A percentile compares a stretch with the other conserved stretches of the same genome.
These are phyloP conservation scores for Tilletia horrida DNA, from an alignment of 1,284 basidiomycete genomes.

Conservation along the genomic window DNA sequence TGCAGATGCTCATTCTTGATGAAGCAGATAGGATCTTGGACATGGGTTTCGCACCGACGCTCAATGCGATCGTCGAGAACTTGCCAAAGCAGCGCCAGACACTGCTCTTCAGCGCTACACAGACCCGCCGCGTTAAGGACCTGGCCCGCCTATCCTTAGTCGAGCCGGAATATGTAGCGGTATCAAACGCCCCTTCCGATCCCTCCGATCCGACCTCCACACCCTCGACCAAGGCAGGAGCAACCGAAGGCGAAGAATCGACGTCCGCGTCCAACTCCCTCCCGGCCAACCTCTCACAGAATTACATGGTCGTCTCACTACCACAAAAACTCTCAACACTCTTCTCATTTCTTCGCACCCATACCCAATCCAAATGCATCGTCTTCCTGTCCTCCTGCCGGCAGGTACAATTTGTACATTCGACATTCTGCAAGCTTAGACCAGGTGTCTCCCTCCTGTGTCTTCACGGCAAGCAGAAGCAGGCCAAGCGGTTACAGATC, in stretches of 20 bases:
- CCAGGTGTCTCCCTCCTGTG: slow-evolving; percentile 87
- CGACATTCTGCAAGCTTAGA: slow-evolving; percentile 90
- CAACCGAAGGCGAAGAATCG: neutral
- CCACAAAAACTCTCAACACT: slow-evolving; percentile 86
- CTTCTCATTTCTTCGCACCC: slow-evolving; percentile 92
- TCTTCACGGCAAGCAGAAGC: slow-evolving; percentile 95
- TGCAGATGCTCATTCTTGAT: slow-evolving; percentile 92
- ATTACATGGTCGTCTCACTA: slow-evolving; percentile 79
- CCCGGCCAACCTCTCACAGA: slow-evolving; percentile 76
- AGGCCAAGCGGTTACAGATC: slow-evolving; percentile 70
- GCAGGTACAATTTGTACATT: slow-evolving; percentile 81
- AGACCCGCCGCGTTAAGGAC: slow-evolving; percentile 83
- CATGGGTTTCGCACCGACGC: slow-evolving; percentile 86
- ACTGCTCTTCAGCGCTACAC: slow-evolving; percentile 92
- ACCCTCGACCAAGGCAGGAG: slow-evolving; percentile 19
- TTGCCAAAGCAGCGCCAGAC: slow-evolving; percentile 67
- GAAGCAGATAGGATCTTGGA: slow-evolving; percentile 95
- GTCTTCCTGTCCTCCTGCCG: slow-evolving; percentile 95
- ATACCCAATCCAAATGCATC: slow-evolving; percentile 84
- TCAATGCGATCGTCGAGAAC: slow-evolving; percentile 85
- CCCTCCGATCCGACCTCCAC: slow-evolving; percentile 59
- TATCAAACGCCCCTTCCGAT: slow-evolving; percentile 37
- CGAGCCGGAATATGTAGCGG: slow-evolving; percentile 72
- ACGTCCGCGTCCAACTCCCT: neutral
- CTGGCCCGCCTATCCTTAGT: slow-evolving; percentile 85